phyloP scores from a whole-genome alignment of 2,329 filamentous ascomycete species.

The Trichoderma endophyticum region DNA sequence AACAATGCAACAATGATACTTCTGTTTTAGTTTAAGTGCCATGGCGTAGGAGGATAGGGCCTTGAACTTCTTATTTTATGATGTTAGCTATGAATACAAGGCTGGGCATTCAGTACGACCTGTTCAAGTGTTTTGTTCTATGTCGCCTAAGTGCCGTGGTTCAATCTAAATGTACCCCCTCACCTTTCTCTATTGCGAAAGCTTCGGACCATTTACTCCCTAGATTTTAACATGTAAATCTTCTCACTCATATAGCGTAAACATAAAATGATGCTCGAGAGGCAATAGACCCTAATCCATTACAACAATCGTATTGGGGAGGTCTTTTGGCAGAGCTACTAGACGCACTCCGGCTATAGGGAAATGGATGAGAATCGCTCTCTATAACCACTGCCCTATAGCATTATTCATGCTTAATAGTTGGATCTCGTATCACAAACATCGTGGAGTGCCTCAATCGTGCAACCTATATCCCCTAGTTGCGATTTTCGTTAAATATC shows the following conservation, averaged over 20 bases:
- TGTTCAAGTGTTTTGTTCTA: not conserved
- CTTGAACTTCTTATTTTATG: not conserved
- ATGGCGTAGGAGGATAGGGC: not conserved
- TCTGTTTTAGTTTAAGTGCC: not conserved
- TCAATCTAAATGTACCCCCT: not conserved
- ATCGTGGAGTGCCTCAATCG: not conserved
- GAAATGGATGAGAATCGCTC: not conserved
- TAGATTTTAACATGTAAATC: not conserved
- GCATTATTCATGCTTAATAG: not conserved
- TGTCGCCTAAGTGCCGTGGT: not conserved
- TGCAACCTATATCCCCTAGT: too few species aligned
- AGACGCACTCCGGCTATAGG: not conserved
- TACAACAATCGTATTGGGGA: not conserved
- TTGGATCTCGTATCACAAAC: not conserved
- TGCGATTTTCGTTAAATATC: not conserved
- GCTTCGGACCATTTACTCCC: not conserved
- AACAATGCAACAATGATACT: not conserved
- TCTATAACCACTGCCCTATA: too few species aligned
- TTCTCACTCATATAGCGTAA: not conserved
- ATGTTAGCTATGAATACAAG: not conserved
- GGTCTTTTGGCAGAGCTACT: not conserved
- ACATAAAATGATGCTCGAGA: not conserved
- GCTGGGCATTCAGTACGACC: not conserved
- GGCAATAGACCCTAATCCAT: not conserved
- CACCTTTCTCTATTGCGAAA: not conserved